phyloP scores from a whole-genome alignment of 805 yeast genomes.

The Saccharomyces jurei region DNA sequence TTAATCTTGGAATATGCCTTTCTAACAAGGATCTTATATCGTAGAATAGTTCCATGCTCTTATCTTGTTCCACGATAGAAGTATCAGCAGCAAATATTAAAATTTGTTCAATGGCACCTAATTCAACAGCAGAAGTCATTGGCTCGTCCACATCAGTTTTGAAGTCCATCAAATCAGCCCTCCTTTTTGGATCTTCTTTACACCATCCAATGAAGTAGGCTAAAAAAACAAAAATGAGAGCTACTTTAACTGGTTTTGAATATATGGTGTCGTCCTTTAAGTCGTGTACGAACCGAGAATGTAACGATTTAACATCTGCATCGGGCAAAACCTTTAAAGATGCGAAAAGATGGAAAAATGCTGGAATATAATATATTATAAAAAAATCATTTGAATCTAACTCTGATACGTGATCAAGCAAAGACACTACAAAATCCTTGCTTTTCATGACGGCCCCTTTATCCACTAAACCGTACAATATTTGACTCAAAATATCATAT shows the following conservation, averaged over 20 bases:
- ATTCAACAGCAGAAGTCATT: conserved; percentile 47
- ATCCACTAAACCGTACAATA: conserved; percentile 45
- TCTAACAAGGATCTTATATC: conserved; percentile 62
- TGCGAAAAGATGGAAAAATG: conserved; percentile 40
- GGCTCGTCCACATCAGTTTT: conserved; percentile 50
- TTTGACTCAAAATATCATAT: conserved; percentile 66
- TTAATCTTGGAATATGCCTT: conserved; percentile 51
- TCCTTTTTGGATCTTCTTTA: conserved; percentile 35
- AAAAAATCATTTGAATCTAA: conserved; percentile 57
- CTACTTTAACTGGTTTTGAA: conserved; percentile 40
- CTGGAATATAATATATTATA: conserved; percentile 57
- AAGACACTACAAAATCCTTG: conserved; percentile 29
- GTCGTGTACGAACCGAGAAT: conserved; percentile 32
- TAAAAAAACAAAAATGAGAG: conserved; percentile 44
- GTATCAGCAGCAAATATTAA: conserved; percentile 56
- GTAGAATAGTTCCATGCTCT: conserved; percentile 44
- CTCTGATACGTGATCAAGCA: conserved; percentile 40
- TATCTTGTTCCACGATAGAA: conserved; percentile 28
- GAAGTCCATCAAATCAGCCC: conserved; percentile 45
- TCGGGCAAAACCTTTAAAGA: conserved; percentile 32
- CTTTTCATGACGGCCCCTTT: conserved; percentile 28
- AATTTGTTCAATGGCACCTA: conserved; percentile 66
- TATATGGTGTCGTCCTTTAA: conserved; percentile 37
- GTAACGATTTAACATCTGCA: conserved; percentile 33
- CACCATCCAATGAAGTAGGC: conserved; percentile 63